Evolutionary conservation across 345 rosid genomes (phyloP), one percentile per base, ranked within the genome.

Genomic region (Citropsis articulata): DNA sequence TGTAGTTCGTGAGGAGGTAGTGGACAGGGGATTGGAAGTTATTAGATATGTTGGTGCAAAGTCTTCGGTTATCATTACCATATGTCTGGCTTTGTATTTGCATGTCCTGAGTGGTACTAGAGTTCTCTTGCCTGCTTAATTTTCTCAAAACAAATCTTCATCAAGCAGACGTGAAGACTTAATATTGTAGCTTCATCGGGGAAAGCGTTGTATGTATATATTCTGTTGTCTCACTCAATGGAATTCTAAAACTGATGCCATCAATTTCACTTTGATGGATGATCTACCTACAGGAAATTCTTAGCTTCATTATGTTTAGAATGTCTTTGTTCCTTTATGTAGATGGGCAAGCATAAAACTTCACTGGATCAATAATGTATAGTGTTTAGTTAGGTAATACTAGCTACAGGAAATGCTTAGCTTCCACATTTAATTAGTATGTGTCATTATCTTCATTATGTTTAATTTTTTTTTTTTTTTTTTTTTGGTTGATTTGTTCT

Each of bases 41-140:
- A 75, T 90, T 38, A 86, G 88, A 77, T 97, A 84, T 45, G 82
- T 93, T 24, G 89, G 92, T 67, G 89, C 92, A 56, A 94, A 91
- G 80, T 90, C 98, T 66, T 86, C 91, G 16, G 88, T 91, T 55
- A 86, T 97, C 40, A 81, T 94, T 75, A 90, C 98, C 3, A 77
- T 94, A 63, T 94, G 93, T 75, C 85, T 97, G 7, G 98, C 98
- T 2, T 76, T 92, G 77, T 93, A 91, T 87, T 84, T 97, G 73
- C 95, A 94, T 73, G 73, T 97, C 74, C 71, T 83, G n/a, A 87
- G 84, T 53, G 80, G 88, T 69, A 75, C 85, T 75, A 81, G 83
- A 70, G 81, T 86, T 78, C 83, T 88, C 50, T 66, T 87, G 79
- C 80, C 88, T 78, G 89, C 92, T 75, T 91, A 71, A 84, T 10